Conservation (phyloP, 352 stramenopile species). For the Globisporangium apiculatum region DNA sequence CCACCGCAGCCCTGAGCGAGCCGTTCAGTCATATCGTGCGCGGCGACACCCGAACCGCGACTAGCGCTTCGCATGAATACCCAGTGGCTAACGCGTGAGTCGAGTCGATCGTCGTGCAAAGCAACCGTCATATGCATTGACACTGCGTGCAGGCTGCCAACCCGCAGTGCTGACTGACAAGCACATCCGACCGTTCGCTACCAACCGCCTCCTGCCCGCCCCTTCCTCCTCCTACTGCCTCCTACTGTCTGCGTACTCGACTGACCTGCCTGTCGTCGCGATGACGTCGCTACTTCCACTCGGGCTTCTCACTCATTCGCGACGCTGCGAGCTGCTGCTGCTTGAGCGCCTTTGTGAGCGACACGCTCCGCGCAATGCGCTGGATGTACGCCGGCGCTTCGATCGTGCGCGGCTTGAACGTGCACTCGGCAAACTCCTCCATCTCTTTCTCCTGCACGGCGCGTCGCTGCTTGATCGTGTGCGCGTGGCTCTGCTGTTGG, state of each 20-base stretch:
- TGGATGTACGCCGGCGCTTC: constrained; percentile 78
- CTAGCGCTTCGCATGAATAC: not conserved
- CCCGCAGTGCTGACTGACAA: too few species aligned
- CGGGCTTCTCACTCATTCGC: constrained; percentile 42
- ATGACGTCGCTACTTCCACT: constrained; percentile 44
- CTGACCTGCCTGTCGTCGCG: too few species aligned
- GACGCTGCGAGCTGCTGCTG: constrained; percentile 39
- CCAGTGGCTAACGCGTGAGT: too few species aligned
- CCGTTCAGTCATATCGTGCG: constrained; percentile 1
- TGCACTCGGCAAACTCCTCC: constrained; percentile 79
- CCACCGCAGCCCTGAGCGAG: constrained; percentile 1
- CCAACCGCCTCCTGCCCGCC: not conserved
- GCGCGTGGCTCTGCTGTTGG: constrained; percentile 67
- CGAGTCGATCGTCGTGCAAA: not conserved
- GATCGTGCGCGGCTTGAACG: constrained; percentile 80
- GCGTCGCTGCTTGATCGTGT: constrained; percentile 65
- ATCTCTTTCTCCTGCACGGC: constrained; percentile 76
- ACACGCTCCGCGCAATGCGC: constrained; percentile 72
- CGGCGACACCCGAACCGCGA: not conserved
- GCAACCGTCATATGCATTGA: constrained; percentile 5
- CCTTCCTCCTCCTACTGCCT: not conserved
- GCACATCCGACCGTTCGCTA: too few species aligned
- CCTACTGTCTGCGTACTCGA: not conserved
- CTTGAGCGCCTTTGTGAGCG: constrained; percentile 58
- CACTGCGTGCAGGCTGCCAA: not conserved